phyloP scores from a whole-genome alignment of 768 basidiomycete species.

The Lactarius tabidus region DNA sequence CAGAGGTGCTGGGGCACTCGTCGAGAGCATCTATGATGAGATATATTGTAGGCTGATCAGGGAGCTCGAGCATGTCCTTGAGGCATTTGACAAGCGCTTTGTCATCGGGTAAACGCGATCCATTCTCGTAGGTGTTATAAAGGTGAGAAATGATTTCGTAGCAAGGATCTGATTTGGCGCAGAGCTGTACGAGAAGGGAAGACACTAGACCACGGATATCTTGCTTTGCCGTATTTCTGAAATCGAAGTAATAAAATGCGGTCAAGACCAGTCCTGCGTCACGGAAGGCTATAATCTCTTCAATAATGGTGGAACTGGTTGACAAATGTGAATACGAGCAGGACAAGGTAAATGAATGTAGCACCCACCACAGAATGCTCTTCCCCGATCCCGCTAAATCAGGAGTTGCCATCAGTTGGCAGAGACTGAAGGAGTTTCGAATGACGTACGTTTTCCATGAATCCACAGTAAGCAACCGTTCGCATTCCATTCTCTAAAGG shows the following conservation, averaged over 20 bases:
- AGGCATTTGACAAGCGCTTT: not conserved
- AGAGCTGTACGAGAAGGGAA: not conserved
- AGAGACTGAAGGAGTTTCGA: too few relatives aligned
- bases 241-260: slow-evolving; percentile 2
- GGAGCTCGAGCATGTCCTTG: not conserved
- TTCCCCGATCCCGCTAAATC: not conserved
- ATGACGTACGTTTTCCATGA: not conserved
- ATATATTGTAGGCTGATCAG: not conserved
- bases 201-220: not conserved
- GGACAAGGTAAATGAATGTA: fast-evolving
- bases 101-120: not conserved
- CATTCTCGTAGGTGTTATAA: not conserved
- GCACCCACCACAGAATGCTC: not conserved
- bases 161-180: not conserved
- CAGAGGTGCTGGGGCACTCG: slow-evolving; percentile 4
- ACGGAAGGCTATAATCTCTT: not conserved
- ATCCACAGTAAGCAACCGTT: not conserved
- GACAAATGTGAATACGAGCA: not conserved
- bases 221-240: not conserved
- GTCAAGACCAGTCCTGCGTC: not conserved
- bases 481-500: not conserved
- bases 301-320: not conserved
- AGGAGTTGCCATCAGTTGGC: not conserved
- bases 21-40: slow-evolving; percentile 7
- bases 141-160: not conserved